Evolutionary conservation across 345 rosid species (phyloP).

Genomic region (Hibiscus tridactylites): DNA sequence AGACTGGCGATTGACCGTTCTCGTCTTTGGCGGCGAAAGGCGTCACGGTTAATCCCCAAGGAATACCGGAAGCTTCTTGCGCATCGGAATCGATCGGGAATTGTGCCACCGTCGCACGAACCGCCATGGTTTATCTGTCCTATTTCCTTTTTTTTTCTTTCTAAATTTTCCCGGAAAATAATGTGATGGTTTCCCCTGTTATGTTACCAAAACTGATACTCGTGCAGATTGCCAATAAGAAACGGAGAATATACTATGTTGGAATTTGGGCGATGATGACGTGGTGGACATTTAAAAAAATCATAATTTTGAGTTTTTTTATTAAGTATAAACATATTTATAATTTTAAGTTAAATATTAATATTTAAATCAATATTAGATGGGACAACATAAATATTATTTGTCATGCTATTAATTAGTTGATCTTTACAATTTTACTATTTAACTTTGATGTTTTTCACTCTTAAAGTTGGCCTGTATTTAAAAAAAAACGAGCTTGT

Average conservation of each 20-base stretch:
- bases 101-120: constrained; percentile 76
- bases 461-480: too few species aligned
- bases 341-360: too few species aligned
- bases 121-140: constrained; percentile 42
- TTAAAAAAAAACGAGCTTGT: too few species aligned
- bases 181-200: not conserved
- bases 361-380: too few species aligned
- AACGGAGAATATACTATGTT: not conserved
- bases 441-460: too few species aligned
- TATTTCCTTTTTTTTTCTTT: not conserved
- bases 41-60: constrained; percentile 38
- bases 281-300: not conserved
- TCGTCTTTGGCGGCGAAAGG: constrained; percentile 88
- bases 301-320: too few species aligned
- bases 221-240: not conserved
- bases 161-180: not conserved
- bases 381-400: too few species aligned
- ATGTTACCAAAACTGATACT: not conserved
- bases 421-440: too few species aligned
- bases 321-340: too few species aligned
- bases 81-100: constrained; percentile 77
- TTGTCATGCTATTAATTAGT: too few species aligned
- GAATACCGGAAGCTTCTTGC: constrained; percentile 72
- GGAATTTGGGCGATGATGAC: not conserved
- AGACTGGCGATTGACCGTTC: constrained; percentile 58